Evolutionary conservation across 2,329 filamentous ascomycete genomes (phyloP).

Genomic region (Pseudocercospora eumusae): DNA sequence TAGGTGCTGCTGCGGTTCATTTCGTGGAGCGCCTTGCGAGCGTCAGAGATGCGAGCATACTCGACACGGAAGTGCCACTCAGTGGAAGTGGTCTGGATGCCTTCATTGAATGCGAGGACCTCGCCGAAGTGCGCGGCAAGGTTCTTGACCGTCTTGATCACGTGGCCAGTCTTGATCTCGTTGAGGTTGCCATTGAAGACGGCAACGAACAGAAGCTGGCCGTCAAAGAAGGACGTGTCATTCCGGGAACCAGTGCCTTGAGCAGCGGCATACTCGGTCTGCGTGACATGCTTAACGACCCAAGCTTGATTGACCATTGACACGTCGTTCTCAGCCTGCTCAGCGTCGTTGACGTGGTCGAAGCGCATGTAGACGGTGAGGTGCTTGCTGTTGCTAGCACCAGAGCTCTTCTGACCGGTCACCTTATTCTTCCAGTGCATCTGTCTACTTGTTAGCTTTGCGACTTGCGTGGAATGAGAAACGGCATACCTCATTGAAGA

Average conservation of each 20-base stretch:
- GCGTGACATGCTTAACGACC: conserved; percentile 21
- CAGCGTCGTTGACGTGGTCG: conserved; percentile 44
- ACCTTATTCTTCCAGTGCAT: conserved; percentile 24
- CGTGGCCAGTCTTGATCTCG: conserved; percentile 21
- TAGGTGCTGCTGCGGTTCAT: conserved; percentile 15
- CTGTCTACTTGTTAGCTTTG: conserved; percentile 28
- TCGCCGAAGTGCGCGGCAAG: conserved; percentile 30
- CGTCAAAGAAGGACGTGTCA: conserved; percentile 29
- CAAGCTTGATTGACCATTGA: conserved; percentile 18
- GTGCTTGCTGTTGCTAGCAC: conserved; percentile 5
- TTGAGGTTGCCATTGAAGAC: conserved; percentile 18
- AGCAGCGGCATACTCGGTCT: conserved; percentile 28
- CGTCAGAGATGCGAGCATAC: conserved; percentile 31
- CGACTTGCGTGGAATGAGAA: neutral
- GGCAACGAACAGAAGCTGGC: conserved; percentile 34
- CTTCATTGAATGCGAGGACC: conserved; percentile 28
- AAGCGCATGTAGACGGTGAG: conserved; percentile 38
- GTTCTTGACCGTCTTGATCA: conserved; percentile 17
- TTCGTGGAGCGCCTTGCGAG: conserved; percentile 24
- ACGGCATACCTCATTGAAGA: conserved; percentile 27
- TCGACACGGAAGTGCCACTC: conserved; percentile 34
- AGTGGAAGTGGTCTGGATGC: conserved; percentile 19
- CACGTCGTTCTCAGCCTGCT: conserved; percentile 19
- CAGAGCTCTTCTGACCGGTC: conserved; percentile 16
- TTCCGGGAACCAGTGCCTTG: neutral